Evolutionary conservation across 1,284 basidiomycete species (phyloP).

Genomic region (Bjerkandera adusta): DNA sequence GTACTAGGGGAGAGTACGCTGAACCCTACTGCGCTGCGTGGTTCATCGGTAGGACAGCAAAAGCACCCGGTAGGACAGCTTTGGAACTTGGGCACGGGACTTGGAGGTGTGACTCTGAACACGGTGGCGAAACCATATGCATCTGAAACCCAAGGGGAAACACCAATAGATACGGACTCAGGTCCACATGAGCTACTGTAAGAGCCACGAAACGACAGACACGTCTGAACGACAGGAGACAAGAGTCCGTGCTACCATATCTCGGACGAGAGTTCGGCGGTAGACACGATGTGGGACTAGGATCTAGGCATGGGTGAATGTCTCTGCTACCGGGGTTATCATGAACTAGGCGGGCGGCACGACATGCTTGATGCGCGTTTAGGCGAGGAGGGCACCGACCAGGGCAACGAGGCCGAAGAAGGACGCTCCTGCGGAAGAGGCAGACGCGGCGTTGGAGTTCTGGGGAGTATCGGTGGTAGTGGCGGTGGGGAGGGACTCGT

Average conservation of each 20-base stretch:
- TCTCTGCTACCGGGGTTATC: not conserved
- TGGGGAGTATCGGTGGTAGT: slow-evolving; percentile 22
- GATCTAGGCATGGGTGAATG: no score
- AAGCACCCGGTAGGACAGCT: no score
- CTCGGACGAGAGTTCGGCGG: no score
- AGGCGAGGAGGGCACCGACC: slow-evolving; percentile 29
- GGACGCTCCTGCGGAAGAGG: slow-evolving; percentile 23
- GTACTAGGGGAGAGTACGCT: not conserved
- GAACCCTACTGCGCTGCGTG: not conserved
- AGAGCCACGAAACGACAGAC: slow-evolving; percentile 16
- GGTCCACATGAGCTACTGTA: slow-evolving; percentile 16
- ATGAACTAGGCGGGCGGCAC: not conserved
- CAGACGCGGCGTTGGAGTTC: slow-evolving; percentile 22
- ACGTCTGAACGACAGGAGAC: slow-evolving; percentile 12
- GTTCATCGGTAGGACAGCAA: not conserved
- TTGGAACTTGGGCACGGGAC: no score
- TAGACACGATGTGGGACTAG: no score
- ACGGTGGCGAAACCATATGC: not conserved
- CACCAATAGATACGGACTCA: slow-evolving; percentile 10
- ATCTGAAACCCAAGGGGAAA: slow-evolving; percentile 5
- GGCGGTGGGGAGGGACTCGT: slow-evolving; percentile 19
- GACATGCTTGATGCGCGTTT: slow-evolving; percentile 9
- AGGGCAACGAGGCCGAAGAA: slow-evolving; percentile 28
- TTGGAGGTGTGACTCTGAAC: no score
- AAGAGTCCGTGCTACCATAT: no score